phyloP scores from a whole-genome alignment of 805 yeast genomes.

The Pichia kluyveri region DNA sequence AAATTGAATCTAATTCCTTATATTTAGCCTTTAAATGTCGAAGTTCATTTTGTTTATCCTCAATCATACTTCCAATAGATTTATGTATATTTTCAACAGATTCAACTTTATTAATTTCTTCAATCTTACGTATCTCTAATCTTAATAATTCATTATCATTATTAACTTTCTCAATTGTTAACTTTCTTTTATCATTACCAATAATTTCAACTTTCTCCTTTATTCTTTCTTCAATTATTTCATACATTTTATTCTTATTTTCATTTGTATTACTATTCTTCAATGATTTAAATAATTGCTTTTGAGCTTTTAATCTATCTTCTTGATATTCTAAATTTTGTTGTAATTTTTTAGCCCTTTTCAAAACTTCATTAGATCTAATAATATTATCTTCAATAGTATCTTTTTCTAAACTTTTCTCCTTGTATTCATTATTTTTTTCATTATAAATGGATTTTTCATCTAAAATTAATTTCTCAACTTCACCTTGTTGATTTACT shows the following conservation, averaged over 20 bases:
- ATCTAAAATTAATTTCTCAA: background rate
- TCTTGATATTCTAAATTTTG: background rate
- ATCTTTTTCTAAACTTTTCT: background rate
- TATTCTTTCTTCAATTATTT: background rate
- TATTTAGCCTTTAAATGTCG: conserved; percentile 10
- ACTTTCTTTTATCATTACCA: background rate
- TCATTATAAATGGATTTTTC: background rate
- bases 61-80: conserved; percentile 23
- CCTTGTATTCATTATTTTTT: background rate
- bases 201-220: background rate
- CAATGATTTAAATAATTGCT: conserved; percentile 1
- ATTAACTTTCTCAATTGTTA: conserved; percentile 16
- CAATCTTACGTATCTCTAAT: conserved; percentile 21
- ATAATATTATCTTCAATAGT: conserved; percentile 1
- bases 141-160: conserved; percentile 20
- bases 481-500: conserved; percentile 1
- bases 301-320: background rate
- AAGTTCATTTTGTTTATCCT: conserved; percentile 15
- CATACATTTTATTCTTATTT: background rate
- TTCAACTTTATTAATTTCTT: conserved; percentile 29
- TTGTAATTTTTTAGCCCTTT: background rate
- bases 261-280: background rate
- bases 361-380: background rate
- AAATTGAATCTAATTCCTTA: conserved; percentile 15
- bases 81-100: conserved; percentile 19